Evolutionary conservation across 1,139 yeast genomes (phyloP).

Genomic region (Sugiyamaella xylanicola): DNA sequence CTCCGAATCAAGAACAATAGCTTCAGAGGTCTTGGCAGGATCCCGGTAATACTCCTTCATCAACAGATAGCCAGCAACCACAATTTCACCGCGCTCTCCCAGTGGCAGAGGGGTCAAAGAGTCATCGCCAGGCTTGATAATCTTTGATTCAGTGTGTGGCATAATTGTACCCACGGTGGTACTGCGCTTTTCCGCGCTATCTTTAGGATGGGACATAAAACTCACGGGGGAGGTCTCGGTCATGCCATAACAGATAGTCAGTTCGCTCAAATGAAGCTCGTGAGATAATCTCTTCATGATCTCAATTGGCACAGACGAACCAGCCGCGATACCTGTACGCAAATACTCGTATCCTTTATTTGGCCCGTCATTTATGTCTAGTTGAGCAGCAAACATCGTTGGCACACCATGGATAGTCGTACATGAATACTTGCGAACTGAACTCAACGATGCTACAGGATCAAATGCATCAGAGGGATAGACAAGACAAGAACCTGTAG

Average conservation of each 20-base stretch:
- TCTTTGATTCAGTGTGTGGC: conserved; percentile 40
- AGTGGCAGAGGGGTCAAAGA: conserved; percentile 35
- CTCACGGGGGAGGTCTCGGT: conserved; percentile 43
- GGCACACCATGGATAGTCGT: conserved; percentile 42
- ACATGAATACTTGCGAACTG: conserved; percentile 36
- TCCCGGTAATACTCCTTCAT: conserved; percentile 38
- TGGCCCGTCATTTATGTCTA: conserved; percentile 35
- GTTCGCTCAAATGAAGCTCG: conserved; percentile 33
- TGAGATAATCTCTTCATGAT: conserved; percentile 35
- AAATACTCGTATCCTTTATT: conserved; percentile 35
- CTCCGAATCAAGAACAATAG: conserved; percentile 33
- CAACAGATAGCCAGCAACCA: conserved; percentile 38
- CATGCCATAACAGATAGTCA: conserved; percentile 44
- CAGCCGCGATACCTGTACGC: conserved; percentile 42
- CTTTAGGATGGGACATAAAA: conserved; percentile 39
- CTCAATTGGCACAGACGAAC: conserved; percentile 40
- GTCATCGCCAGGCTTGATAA: conserved; percentile 32
- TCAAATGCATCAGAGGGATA: conserved; percentile 41
- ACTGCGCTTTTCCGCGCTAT: conserved; percentile 35
- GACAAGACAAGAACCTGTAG: conserved; percentile 39
- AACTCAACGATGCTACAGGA: conserved; percentile 33
- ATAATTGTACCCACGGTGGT: conserved; percentile 39
- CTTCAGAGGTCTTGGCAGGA: conserved; percentile 36
- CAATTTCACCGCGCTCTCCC: conserved; percentile 38
- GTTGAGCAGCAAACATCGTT: conserved; percentile 41